phyloP scores from a whole-genome alignment of 2,329 filamentous ascomycete genomes.

The Phyllosticta paracitricarpa region DNA sequence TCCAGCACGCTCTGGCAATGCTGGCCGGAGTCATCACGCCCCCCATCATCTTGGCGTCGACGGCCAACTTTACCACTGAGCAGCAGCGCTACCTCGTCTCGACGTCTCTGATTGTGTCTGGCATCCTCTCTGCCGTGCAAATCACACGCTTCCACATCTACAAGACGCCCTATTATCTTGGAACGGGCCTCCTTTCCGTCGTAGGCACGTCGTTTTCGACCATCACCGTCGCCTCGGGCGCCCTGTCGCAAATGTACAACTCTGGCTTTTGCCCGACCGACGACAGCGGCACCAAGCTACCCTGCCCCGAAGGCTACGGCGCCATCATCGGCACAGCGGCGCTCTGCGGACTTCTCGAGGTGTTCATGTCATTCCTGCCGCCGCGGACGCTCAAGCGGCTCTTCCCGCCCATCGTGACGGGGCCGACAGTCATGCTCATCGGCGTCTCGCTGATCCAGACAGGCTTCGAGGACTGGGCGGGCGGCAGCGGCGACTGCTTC shows the following conservation, averaged over 20 bases:
- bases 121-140: slow-evolving; percentile 63
- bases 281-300: slow-evolving; percentile 53
- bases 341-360: slow-evolving; percentile 49
- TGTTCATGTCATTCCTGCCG: slow-evolving; percentile 65
- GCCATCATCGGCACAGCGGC: slow-evolving; percentile 57
- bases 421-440: slow-evolving; percentile 59
- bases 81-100: slow-evolving; percentile 70
- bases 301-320: slow-evolving; percentile 69
- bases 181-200: slow-evolving; percentile 71
- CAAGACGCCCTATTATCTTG: slow-evolving; percentile 52
- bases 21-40: slow-evolving; percentile 59
- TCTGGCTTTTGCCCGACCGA: slow-evolving; percentile 57
- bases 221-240: slow-evolving; percentile 63
- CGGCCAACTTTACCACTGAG: slow-evolving; percentile 49
- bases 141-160: slow-evolving; percentile 68
- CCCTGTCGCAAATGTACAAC: slow-evolving; percentile 66
- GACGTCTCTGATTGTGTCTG: slow-evolving; percentile 68
- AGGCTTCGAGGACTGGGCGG: slow-evolving; percentile 70
- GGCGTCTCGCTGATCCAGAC: slow-evolving; percentile 62
- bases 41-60: slow-evolving; percentile 58
- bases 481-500: slow-evolving; percentile 53
- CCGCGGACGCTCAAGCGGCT: slow-evolving; percentile 58
- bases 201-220: slow-evolving; percentile 71
- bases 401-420: slow-evolving; percentile 69
- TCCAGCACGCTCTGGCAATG: slow-evolving; percentile 75